These are phyloP conservation scores for Tetrapisispora taiwanensis DNA, from an alignment of 805 yeast genomes.

Conservation along the genomic window DNA sequence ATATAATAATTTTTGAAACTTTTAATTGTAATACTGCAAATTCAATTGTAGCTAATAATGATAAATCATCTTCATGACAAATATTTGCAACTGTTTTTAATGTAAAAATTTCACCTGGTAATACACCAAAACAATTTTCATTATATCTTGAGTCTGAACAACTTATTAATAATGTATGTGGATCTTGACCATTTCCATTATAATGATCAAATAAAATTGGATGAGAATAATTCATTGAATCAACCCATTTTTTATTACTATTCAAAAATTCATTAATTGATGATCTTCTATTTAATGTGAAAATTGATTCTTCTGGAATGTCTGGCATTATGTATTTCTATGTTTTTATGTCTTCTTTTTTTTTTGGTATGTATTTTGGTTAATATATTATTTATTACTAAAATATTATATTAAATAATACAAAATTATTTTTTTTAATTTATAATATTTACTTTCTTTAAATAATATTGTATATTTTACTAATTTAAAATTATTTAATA, in stretches of 20 bases:
- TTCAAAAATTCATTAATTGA: constrained; percentile 30
- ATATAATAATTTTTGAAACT: constrained; percentile 70
- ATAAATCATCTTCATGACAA: constrained; percentile 55
- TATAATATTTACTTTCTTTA: too few relatives aligned
- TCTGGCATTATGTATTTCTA: neutral
- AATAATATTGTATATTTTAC: too few relatives aligned
- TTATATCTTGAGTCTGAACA: constrained; percentile 89
- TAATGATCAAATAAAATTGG: constrained; percentile 46
- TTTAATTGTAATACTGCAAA: constrained; percentile 79
- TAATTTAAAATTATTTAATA: too few relatives aligned
- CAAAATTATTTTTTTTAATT: too few relatives aligned
- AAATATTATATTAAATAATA: too few relatives aligned
- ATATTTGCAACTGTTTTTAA: constrained; percentile 83
- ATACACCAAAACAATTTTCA: constrained; percentile 62
- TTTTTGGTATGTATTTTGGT: neutral
- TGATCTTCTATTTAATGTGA: constrained; percentile 22
- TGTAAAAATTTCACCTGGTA: constrained; percentile 87
- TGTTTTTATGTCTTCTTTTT: neutral
- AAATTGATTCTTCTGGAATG: constrained; percentile 5
- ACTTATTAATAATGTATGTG: constrained; percentile 89
- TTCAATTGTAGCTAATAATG: constrained; percentile 71
- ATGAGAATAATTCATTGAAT: constrained; percentile 35
- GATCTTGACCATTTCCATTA: constrained; percentile 79
- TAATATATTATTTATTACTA: too few relatives aligned
- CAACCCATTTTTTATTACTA: constrained; percentile 38